phyloP scores from a whole-genome alignment of 345 rosid genomes.

The Rubroshorea leprosula region DNA sequence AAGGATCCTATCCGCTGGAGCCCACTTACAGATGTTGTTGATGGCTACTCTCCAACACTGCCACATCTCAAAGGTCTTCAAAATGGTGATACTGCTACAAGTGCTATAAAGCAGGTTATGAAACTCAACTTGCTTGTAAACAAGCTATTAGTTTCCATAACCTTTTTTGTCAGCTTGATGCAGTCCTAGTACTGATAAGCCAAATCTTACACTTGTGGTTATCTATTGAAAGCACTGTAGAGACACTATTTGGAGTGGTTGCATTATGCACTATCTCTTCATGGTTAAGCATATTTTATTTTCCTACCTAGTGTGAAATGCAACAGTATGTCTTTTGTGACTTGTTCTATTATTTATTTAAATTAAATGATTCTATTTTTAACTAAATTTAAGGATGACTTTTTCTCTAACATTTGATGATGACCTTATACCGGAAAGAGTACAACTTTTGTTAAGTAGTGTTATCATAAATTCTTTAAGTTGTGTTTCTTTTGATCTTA shows the following conservation, averaged over 20 bases:
- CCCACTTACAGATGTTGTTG: slow-evolving; percentile 92
- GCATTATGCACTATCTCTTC: slow-evolving; percentile 22
- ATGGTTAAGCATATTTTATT: slow-evolving; percentile 12
- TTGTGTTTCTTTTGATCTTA: too few relatives aligned
- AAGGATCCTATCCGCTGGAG: slow-evolving; percentile 98
- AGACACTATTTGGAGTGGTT: neutral
- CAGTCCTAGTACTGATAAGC: neutral
- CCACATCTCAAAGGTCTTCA: slow-evolving; percentile 99
- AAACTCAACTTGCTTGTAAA: slow-evolving; percentile 12
- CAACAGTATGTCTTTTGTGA: too few relatives aligned
- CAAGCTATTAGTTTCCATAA: neutral
- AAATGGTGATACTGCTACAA: slow-evolving; percentile 97
- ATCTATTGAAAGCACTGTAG: neutral
- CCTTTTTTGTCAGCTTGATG: neutral
- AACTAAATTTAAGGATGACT: too few relatives aligned
- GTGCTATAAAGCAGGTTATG: slow-evolving; percentile 96
- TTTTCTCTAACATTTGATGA: too few relatives aligned
- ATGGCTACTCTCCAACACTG: slow-evolving; percentile 91
- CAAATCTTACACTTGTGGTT: neutral
- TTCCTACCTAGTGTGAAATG: too few relatives aligned
- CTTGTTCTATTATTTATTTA: too few relatives aligned
- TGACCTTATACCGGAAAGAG: too few relatives aligned
- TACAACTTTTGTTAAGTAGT: too few relatives aligned
- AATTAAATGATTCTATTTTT: too few relatives aligned
- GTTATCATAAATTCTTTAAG: too few relatives aligned